Evolutionary conservation across 148 eudicot genomes (phyloP), one percentile per base, ranked within the genome.

Genomic region (Chenopodium album): DNA sequence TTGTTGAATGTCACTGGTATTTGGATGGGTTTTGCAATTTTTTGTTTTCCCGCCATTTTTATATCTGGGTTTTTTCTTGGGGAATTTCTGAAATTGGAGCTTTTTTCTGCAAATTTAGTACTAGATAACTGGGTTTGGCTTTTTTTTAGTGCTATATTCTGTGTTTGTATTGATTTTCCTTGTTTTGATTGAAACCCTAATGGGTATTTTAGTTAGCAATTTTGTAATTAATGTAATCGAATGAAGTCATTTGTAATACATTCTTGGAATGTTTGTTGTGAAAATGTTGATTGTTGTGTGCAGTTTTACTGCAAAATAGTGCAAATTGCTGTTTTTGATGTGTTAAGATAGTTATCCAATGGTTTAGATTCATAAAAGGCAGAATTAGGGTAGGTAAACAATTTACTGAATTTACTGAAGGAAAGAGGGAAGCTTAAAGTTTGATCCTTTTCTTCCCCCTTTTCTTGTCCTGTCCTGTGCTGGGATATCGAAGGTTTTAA

Each of bases 31-130:
- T 48, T 28, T 74, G 13, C 28, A 12, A 4, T 19, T 14, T 37
- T 41, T 65, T 23, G 8, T 29, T 74, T 81, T 67, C 83, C 83
- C 78, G 72, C 77, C 79, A 54, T 2, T 75, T 54, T 81, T 65
- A 1, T 5, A 47, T 9, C 4, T 12, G 34, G 67, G 16, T 47
- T 1, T 7, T 56, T 70, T n/a, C 4, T n/a, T 79, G 67, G 41
- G 75, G 14, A 50, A 9, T 1, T 50, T 50, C 13, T 9, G 16
- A 16, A 50, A 50, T 70, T 71, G 48, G 32, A 23, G 56, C 2
- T 16, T 4, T 65, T 2, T 17, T 1, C 4, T 50, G 46, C 47
- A 26, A 20, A n/a, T 9, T 48, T 48, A 73, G 29, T 12, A 48
- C 14, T 73, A 16, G 60, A 47, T 16, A 26, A 16, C 59, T 44